Base-by-base conservation (phyloP, 257 asterid species). In the Salvia rosmarinus region DNA sequence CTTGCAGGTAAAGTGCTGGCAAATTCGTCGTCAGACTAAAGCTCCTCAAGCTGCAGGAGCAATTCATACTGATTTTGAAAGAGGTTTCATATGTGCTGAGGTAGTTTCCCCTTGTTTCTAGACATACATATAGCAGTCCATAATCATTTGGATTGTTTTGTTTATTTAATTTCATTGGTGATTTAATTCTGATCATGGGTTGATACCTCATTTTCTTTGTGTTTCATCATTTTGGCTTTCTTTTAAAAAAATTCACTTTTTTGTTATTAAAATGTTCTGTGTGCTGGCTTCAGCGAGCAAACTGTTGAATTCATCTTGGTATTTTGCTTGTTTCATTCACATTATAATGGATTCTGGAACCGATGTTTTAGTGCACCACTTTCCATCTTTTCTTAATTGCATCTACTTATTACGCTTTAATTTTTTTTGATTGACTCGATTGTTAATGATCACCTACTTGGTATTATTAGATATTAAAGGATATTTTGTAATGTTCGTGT, bases 11-110 rank as follows among this genome's bases (percentile, higher is more conserved):
- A 94, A 94, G 79, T 94, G 99, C 84, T 94, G 99, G 99, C 99
- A 94, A 88, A 89, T 94, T 75, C 85, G 96, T 66, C 86, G 97
- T 64, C 91, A 71, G 60, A 79, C 87, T 62, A 94, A 94, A 82
- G 96, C 98, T 79, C 98, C 99, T 72, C 98, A 94, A 85, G 98
- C 99, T 49, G 99, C 99, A 54, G 99, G 99, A 82, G 40, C 99
- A 46, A 94, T 94, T 84, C 99, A 94, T 79, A 65, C 96, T 65
- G 99, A 94, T 84, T 94, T 94, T 81, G 99, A 94, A 75, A 88
- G 74, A 75, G 99, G 99, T 32, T 94, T 94, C 86, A 94, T 94
- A 54, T 94, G 99, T 70, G 99, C 99, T 42, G 99, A 94, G 97
- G 98, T 93, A 70, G 39, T 34, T 47, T 43, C 68, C 51, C 46